These are phyloP conservation scores for Pleurostoma richardsiae DNA, from an alignment of 2,329 filamentous ascomycete species.

Conservation along the genomic window DNA sequence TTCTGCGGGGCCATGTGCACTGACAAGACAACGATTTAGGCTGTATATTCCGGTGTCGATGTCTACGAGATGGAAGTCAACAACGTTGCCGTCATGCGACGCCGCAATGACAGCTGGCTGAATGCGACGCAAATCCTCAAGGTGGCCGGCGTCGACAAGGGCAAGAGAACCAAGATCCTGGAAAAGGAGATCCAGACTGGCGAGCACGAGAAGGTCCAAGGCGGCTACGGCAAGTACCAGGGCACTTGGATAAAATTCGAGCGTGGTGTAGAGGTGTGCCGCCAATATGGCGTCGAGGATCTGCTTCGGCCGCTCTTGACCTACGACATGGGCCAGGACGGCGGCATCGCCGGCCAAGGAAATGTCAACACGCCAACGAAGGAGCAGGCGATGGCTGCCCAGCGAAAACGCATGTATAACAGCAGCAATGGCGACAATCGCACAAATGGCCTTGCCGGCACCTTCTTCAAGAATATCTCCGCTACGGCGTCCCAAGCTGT, in stretches of 20 bases:
- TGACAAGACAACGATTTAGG: slow-evolving; percentile 32
- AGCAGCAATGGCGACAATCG: slow-evolving; percentile 60
- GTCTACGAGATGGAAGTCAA: slow-evolving; percentile 99
- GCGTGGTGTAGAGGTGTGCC: slow-evolving; percentile 86
- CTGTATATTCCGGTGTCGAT: slow-evolving; percentile 90
- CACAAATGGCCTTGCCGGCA: slow-evolving; percentile 65
- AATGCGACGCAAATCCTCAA: slow-evolving; percentile 99
- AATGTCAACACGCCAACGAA: slow-evolving; percentile 93
- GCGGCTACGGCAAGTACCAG: slow-evolving; percentile 97
- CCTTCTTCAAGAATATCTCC: slow-evolving; percentile 97
- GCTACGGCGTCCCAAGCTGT: slow-evolving; percentile 89
- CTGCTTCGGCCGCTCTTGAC: slow-evolving; percentile 68
- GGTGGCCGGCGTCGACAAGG: slow-evolving; percentile 94
- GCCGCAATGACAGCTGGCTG: slow-evolving; percentile 90
- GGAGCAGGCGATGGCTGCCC: slow-evolving; percentile 96
- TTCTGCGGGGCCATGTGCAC: slow-evolving; percentile 4
- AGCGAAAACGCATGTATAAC: slow-evolving; percentile 88
- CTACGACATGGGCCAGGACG: slow-evolving; percentile 75
- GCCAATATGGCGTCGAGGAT: slow-evolving; percentile 73
- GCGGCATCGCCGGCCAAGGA: slow-evolving; percentile 64
- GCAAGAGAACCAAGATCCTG: slow-evolving; percentile 93
- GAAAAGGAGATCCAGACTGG: slow-evolving; percentile 97
- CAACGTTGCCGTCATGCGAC: slow-evolving; percentile 88
- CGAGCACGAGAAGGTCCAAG: slow-evolving; percentile 97
- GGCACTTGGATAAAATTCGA: slow-evolving; percentile 98